Base-by-base conservation (phyloP, 768 basidiomycete species). In the Suillus tomentosus region DNA sequence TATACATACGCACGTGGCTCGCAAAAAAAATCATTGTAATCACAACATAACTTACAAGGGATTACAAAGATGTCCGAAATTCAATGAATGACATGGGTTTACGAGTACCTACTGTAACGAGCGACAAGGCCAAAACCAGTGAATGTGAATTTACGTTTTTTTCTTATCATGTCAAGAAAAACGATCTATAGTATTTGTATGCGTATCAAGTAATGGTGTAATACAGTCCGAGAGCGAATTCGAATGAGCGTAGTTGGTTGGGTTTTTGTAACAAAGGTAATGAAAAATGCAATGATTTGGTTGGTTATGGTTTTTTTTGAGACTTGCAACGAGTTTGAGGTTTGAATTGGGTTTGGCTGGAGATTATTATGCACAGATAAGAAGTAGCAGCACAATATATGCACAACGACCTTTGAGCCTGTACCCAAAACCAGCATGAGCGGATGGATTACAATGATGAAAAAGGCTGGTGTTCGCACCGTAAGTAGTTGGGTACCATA, bases 401-500 rank as follows among this genome's bases (percentile, higher is more conserved):
- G 56, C 37, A 39, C 53, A 54, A 54, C 34, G 53, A 34, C 36
- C 14, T 27, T 17, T 17, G 51, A 53, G 51, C 51, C 51, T 53
- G 27, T 17, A 31, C 15, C 61, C 64, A 58, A 63, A 56, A 63
- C 45, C 53, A 62, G 60, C 62, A 62, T 75, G 62, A 76, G 71
- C 66, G 66, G 65, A 63, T 68, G 64, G 67, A 64, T 70, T 45
- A 64, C 69, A 65, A 65, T 65, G 64, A 53, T 40, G 68, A 68
- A 43, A 73, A 63, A 67, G 66, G 66, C 67, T 59, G 67, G 70
- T 68, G 69, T 72, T 74, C 79, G 77, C 71, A 80, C 79, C 79
- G 76, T 71, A 77, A 78, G 74, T 76, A 76, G 53, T 53, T 71
- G 73, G 73, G 79, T 85, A 84, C 78, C 77, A 83, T 84, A 80